Percentiles rank a stretch among this genome's conserved stretches.
Conservation (phyloP, 305 asterid species). For the Fraxinus albicans region DNA sequence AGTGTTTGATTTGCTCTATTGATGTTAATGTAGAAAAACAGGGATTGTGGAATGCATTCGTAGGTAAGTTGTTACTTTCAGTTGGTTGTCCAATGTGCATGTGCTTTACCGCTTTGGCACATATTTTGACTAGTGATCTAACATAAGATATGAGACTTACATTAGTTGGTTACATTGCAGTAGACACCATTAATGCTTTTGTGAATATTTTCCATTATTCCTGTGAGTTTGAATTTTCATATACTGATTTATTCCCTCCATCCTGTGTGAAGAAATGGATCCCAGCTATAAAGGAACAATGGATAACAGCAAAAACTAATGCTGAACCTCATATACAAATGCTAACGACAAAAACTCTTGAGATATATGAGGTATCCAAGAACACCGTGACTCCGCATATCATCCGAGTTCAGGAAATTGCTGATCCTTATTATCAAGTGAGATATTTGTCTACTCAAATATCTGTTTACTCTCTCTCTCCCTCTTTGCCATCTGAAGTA, state of each 20-base stretch:
- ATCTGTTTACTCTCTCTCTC: constrained; percentile 5
- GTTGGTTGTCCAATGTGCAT: neutral
- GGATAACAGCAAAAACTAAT: constrained; percentile 58
- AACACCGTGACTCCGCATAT: constrained; percentile 62
- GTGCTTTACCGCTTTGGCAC: neutral
- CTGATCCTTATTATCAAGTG: constrained; percentile 81
- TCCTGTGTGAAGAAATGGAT: constrained; percentile 63
- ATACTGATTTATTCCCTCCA: constrained; percentile 12
- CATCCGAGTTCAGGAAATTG: constrained; percentile 64
- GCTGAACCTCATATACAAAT: constrained; percentile 67
- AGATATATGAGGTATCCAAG: constrained; percentile 63
- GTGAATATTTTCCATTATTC: neutral
- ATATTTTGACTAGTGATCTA: constrained; percentile 1
- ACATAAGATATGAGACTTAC: neutral
- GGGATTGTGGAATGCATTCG: constrained; percentile 4
- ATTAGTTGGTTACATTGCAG: neutral
- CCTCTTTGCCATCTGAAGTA: constrained; percentile 15
- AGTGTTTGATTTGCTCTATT: constrained; percentile 14
- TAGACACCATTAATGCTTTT: neutral
- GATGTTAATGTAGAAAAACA: neutral
- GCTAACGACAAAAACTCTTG: constrained; percentile 53
- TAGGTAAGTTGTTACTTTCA: neutral
- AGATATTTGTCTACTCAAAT: constrained; percentile 4
- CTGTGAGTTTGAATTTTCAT: neutral
- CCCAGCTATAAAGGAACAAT: constrained; percentile 74